Conservation (phyloP, 495 filamentous ascomycete genomes). For the Podospora fimiseda region DNA sequence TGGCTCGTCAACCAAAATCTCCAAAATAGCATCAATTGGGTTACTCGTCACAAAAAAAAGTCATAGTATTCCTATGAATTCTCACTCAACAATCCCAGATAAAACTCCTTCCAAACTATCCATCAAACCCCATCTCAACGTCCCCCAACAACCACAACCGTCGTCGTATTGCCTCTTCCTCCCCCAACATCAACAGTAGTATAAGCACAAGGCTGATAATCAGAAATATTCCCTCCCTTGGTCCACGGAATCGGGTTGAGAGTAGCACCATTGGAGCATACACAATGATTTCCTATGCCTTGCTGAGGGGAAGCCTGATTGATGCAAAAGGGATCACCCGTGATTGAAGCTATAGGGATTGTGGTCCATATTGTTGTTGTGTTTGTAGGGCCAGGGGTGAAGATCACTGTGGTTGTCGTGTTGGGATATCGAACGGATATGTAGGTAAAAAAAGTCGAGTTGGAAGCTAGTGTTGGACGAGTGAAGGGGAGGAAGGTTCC, state of each 20-base stretch:
- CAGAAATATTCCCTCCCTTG: conserved; percentile 4
- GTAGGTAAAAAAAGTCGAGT: too few species aligned
- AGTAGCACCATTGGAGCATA: conserved; percentile 16
- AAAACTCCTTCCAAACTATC: too few species aligned
- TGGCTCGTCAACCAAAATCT: too few species aligned
- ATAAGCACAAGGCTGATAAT: conserved; percentile 21
- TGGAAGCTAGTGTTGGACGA: too few species aligned
- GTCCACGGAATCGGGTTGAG: conserved; percentile 7
- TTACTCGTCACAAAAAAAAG: too few species aligned
- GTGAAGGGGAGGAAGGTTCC: too few species aligned
- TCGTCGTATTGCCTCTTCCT: neutral
- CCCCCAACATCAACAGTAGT: conserved; percentile 8
- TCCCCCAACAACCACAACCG: neutral
- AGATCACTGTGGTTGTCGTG: too few species aligned
- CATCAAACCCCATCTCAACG: neutral
- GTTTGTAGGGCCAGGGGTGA: too few species aligned
- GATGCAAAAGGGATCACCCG: conserved; percentile 12
- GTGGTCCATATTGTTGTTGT: conserved; percentile 12
- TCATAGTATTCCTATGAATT: too few species aligned
- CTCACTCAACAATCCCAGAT: too few species aligned
- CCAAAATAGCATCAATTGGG: too few species aligned
- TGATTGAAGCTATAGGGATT: conserved; percentile 9
- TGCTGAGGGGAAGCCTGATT: conserved; percentile 13
- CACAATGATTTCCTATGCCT: conserved; percentile 17
- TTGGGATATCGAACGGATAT: too few species aligned